Evolutionary conservation across 495 filamentous ascomycete genomes (phyloP).

Genomic region (Aspergillus steynii): DNA sequence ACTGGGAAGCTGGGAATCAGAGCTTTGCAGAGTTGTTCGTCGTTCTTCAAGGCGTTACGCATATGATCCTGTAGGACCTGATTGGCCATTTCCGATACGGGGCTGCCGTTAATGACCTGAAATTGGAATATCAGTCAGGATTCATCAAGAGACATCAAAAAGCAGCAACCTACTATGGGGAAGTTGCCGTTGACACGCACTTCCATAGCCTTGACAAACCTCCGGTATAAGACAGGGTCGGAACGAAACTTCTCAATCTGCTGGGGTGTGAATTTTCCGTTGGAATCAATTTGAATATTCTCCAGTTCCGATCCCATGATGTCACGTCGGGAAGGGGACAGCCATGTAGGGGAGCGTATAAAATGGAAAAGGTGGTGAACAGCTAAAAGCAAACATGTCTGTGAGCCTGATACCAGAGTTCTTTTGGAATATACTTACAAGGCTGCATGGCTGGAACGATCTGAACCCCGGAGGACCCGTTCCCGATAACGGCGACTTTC

Average conservation of each 20-base stretch:
- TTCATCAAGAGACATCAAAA: neutral
- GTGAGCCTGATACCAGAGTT: too few species aligned
- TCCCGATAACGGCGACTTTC: conserved; percentile 3
- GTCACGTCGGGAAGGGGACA: neutral
- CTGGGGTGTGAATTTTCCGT: neutral
- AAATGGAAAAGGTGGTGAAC: conserved; percentile 22
- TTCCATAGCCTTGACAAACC: neutral
- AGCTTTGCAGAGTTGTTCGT: neutral
- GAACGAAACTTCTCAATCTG: neutral
- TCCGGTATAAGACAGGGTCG: neutral
- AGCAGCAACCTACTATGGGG: neutral
- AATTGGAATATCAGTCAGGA: too few species aligned
- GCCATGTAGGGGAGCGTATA: neutral
- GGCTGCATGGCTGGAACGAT: conserved; percentile 1
- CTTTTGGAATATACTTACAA: neutral
- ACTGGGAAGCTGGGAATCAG: neutral
- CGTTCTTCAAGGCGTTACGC: neutral
- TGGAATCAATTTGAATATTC: neutral
- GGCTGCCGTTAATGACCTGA: neutral
- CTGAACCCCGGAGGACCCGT: conserved; percentile 7
- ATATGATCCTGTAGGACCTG: neutral
- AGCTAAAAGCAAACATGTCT: conserved; percentile 29
- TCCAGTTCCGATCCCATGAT: neutral
- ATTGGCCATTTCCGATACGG: neutral
- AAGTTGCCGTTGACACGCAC: neutral